A percentile compares a stretch with the other conserved stretches of the same genome.
Evolutionary conservation across 2,329 filamentous ascomycete species (phyloP).

Genomic region (Colletotrichum echinochloae): DNA sequence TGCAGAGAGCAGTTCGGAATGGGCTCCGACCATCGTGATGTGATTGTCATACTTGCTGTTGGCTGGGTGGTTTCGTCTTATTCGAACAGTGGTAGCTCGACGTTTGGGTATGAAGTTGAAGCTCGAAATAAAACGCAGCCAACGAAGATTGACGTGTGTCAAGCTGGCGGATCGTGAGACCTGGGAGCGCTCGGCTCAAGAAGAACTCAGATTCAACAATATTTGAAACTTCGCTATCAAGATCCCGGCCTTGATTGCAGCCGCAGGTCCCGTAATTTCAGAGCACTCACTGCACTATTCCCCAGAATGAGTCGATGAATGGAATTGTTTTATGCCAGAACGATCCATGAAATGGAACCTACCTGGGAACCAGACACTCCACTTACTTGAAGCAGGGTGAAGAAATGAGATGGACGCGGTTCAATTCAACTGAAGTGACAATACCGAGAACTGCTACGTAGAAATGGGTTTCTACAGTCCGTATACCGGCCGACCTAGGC

Average conservation of each 20-base stretch:
- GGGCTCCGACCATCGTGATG: conserved; percentile 58
- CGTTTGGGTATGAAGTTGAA: neutral
- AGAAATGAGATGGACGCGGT: neutral
- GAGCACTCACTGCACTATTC: neutral
- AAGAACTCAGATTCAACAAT: conserved; percentile 10
- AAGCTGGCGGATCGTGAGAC: conserved; percentile 4
- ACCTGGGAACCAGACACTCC: neutral
- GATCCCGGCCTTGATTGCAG: neutral
- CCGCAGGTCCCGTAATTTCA: neutral
- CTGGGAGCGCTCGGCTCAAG: neutral
- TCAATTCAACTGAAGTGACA: neutral
- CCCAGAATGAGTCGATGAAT: conserved; percentile 15
- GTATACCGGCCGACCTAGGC: conserved; percentile 22
- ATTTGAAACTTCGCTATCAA: conserved; percentile 10
- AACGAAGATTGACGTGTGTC: neutral
- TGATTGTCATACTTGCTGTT: conserved; percentile 56
- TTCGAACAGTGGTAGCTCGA: neutral
- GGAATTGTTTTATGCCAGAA: neutral
- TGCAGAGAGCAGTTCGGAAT: conserved; percentile 64
- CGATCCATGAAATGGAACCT: neutral
- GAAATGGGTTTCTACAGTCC: conserved; percentile 8
- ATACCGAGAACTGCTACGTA: neutral
- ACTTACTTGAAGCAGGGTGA: neutral
- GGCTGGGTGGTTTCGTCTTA: neutral
- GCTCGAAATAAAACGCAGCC: neutral